Evolutionary conservation across 768 basidiomycete genomes (phyloP), one percentile per base, ranked within the genome.

Genomic region (Hericium alpestre): DNA sequence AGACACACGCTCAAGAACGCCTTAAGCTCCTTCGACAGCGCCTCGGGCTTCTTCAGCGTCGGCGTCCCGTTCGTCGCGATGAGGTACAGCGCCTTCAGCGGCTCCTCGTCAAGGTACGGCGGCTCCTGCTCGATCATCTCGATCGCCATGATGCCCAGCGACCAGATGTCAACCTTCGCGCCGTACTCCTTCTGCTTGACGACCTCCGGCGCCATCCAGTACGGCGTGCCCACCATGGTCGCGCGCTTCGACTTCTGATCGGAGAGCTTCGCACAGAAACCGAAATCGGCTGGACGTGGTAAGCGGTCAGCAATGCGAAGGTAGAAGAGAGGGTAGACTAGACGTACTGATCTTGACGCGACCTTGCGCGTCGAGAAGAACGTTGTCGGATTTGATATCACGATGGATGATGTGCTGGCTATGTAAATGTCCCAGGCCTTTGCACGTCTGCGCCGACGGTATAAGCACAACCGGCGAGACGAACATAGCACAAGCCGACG

Each of bases 131-230:
- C 93, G 61, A 97, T 94, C 94, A 97, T 97, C 77, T 97, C 92
- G 59, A 97, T 97, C 4, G 93, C 93, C 93, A 96, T 94, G 72
- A 97, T 96, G 4, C 93, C 93, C 9, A 96, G 79, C 12, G 90
- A 93, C 93, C 93, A 96, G 53, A 96, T 92, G 65, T 95, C 93
- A 20, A 95, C 93, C 70, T 95, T 95, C 23, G 92, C 90, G 49
- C 93, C 93, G 66, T 96, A 96, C 70, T 93, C 92, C 72, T 95
- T 94, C 69, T 93, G 90, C 73, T 93, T 94, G 65, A 96, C 93
- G 54, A 96, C 92, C 70, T 96, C 93, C n/a, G 93, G 93, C 2
- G 93, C 93, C 93, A 96, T 96, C 93, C 93, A 95, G 71, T 95
- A 95, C 1, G 93, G 93, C 11, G 93, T 95, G 38, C 93, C 93